Base-by-base conservation (phyloP, 805 yeast genomes). In the Spathaspora hagerdaliae region DNA sequence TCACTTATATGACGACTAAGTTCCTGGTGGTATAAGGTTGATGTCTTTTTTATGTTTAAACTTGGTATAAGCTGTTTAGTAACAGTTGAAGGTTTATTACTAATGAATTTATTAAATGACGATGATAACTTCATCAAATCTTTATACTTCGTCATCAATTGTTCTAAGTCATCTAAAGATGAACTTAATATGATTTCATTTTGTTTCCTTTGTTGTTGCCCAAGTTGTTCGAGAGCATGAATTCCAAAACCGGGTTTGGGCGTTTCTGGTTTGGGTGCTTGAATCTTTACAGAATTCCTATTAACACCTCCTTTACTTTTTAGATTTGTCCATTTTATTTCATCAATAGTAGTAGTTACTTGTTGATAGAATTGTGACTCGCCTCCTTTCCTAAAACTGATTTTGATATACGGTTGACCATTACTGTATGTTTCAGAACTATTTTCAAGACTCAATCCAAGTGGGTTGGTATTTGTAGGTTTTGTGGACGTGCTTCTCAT, bases 1-100 rank as follows among this genome's bases (percentile, higher is more conserved):
- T 87, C 96, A 36, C 88, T 82, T 2, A 92, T 59, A 56, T 88
- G 91, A 43, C 96, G 74, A 0, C 97, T 79, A 13, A 89, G 66
- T 55, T 89, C 96, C 47, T 81, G 79, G 27, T 77, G 64, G 48
- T 76, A 78, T n/a, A 74, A 53, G 11, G 57, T 46, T 6, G 72
- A 64, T 1, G 50, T 55, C 46, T 63, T 67, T 50, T 61, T 50
- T 59, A 68, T 67, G 47, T 65, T 53, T 51, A 77, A 54, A 43
- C 71, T 63, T 41, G 69, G 66, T 2, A 65, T 54, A 11, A 52
- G 19, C 15, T 31, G 36, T 7, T 36, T 29, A 3, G 43, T 31
- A 11, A 47, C 12, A 24, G 9, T 34, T 31, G 27, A 38, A 32
- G 37, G 49, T 27, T 32, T 31, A n/a, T 27, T n/a, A 24, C 31